phyloP scores from a whole-genome alignment of 441 rosid species.

The Syzygium syzygioides region DNA sequence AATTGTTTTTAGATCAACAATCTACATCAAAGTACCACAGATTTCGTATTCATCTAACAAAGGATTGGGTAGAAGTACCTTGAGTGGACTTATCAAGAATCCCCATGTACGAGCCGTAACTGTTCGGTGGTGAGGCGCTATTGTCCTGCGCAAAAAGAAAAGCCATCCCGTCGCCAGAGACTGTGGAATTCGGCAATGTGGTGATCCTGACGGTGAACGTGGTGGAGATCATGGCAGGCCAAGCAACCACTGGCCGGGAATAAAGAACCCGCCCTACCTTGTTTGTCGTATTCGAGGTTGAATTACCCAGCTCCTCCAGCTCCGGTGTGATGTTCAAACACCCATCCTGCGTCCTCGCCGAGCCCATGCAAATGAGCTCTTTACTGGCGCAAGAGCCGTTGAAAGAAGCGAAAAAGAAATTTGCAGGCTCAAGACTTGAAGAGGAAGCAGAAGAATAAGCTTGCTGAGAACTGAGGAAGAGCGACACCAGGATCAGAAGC shows the following conservation, averaged over 20 bases:
- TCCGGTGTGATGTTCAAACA: slow-evolving; percentile 19
- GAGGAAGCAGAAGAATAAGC: slow-evolving; percentile 3
- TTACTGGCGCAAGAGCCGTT: slow-evolving; percentile 8
- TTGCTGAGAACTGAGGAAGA: not conserved
- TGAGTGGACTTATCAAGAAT: slow-evolving; percentile 23
- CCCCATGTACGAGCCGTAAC: slow-evolving; percentile 32
- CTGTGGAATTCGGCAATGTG: not conserved
- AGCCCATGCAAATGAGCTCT: slow-evolving; percentile 23
- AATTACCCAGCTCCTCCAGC: not conserved
- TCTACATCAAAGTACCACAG: not conserved
- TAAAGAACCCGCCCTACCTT: slow-evolving; percentile 25
- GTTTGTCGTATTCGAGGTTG: not conserved
- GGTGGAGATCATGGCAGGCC: slow-evolving; percentile 28
- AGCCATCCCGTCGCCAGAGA: slow-evolving; percentile 30
- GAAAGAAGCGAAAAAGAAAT: slow-evolving; percentile 21
- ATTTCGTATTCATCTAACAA: not conserved
- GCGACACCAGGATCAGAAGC: not conserved
- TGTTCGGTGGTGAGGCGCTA: slow-evolving; percentile 11
- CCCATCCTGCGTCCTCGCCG: slow-evolving; percentile 11
- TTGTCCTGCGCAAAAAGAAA: slow-evolving; percentile 26
- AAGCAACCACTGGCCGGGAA: slow-evolving; percentile 19
- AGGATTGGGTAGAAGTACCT: slow-evolving; percentile 6
- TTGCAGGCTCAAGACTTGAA: not conserved
- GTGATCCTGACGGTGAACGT: slow-evolving; percentile 29
- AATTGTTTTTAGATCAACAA: not conserved